These are phyloP conservation scores for Exobasidium cylindrosporum DNA, from an alignment of 1,284 basidiomycete species.

Conservation along the genomic window DNA sequence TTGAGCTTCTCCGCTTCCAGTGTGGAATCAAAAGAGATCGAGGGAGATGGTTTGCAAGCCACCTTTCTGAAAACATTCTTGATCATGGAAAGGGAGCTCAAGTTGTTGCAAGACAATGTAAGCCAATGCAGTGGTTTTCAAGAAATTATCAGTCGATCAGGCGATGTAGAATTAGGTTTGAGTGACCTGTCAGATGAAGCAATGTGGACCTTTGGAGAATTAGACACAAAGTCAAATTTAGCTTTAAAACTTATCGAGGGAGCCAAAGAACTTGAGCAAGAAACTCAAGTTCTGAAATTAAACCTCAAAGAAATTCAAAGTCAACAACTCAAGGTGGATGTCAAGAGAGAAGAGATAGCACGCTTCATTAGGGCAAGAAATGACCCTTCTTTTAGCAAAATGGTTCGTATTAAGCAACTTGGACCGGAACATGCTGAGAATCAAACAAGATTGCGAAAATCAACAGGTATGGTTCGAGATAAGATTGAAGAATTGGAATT, in stretches of 20 bases:
- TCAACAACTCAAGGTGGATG: conserved; percentile 58
- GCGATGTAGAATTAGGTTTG: conserved; percentile 23
- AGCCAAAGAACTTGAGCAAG: conserved; percentile 18
- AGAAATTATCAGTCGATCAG: conserved; percentile 38
- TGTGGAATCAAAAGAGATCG: conserved; percentile 27
- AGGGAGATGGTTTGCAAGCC: conserved; percentile 43
- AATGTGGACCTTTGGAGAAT: conserved; percentile 56
- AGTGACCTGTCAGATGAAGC: conserved; percentile 34
- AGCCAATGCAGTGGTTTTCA: conserved; percentile 49
- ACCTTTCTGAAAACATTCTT: conserved; percentile 53
- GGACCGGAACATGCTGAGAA: conserved; percentile 82
- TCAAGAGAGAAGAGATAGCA: conserved; percentile 47
- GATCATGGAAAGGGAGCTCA: conserved; percentile 55
- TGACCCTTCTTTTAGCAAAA: conserved; percentile 74
- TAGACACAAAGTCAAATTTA: conserved; percentile 42
- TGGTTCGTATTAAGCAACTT: conserved; percentile 75
- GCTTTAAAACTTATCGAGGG: conserved; percentile 27
- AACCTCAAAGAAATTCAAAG: conserved; percentile 57
- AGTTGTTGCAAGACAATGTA: conserved; percentile 32
- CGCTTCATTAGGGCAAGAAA: conserved; percentile 71
- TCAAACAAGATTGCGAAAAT: conserved; percentile 70
- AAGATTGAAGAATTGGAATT: conserved; percentile 70
- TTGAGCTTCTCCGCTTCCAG: conserved; percentile 11
- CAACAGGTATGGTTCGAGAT: conserved; percentile 69
- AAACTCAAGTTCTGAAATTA: conserved; percentile 17